These are phyloP conservation scores for Pythium rhizo-oryzae DNA, from an alignment of 352 stramenopile genomes.

Conservation along the genomic window DNA sequence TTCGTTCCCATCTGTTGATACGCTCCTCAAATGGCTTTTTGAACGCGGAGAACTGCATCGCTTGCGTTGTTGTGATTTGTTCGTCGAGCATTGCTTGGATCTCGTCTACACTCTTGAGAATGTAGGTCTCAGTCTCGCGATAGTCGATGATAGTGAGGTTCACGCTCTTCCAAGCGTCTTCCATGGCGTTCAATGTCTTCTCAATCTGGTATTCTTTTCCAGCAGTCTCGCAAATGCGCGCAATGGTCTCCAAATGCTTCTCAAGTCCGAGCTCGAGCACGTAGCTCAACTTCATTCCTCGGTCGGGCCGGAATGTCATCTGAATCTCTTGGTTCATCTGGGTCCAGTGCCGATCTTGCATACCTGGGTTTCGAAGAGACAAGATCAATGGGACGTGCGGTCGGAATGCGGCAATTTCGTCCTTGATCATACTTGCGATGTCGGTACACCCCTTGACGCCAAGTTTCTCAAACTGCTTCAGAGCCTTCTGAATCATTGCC, in stretches of 20 bases:
- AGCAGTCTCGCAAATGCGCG: conserved; percentile 92
- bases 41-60: conserved; percentile 96
- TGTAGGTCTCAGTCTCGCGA: conserved; percentile 92
- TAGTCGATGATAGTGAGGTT: conserved; percentile 89
- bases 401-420: conserved; percentile 90
- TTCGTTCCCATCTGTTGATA: conserved; percentile 92
- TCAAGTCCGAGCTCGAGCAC: conserved; percentile 87
- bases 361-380: conserved; percentile 90
- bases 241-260: conserved; percentile 87
- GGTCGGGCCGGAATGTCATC: conserved; percentile 84
- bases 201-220: conserved; percentile 96
- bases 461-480: conserved; percentile 94
- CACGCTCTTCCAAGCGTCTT: conserved; percentile 88
- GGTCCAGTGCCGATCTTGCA: conserved; percentile 95
- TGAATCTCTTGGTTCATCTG: conserved; percentile 89
- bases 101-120: conserved; percentile 94
- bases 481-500: conserved; percentile 84
- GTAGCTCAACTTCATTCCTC: conserved; percentile 82
- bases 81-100: conserved; percentile 94
- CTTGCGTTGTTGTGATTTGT: conserved; percentile 95
- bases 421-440: conserved; percentile 89
- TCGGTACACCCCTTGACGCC: conserved; percentile 83
- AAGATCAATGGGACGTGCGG: conserved; percentile 91
- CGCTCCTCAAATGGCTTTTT: conserved; percentile 95
- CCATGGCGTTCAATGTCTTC: conserved; percentile 92